Evolutionary conservation across 148 eudicot genomes (phyloP), one percentile per base, ranked within the genome.

Genomic region (Arctostaphylos glauca): DNA sequence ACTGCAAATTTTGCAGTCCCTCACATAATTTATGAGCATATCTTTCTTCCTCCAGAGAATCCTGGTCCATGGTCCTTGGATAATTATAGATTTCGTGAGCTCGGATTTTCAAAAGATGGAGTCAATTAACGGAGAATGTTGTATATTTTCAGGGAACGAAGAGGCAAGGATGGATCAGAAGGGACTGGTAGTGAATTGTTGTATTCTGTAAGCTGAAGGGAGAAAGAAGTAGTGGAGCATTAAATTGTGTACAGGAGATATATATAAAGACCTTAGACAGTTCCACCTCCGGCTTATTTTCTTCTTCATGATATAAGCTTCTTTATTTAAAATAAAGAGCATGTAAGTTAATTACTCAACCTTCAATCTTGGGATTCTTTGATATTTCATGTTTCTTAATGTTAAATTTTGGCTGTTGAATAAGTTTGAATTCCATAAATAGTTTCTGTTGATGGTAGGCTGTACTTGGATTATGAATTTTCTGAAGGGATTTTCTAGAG

Each of bases 141-240:
- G 49, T 49, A 59, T 79, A 6, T 80, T 87, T 82, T 43, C 84
- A 90, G 92, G 92, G 47, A 90, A 90, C 78, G 92, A 89, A 83
- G 92, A 90, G 71, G 88, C 80, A 43, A 82, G 91, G 81, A 68
- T 85, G 76, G 91, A 89, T 79, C 87, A 83, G 44, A 89, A 89
- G 79, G 91, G 91, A 56, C 66, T 84, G 19, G 89, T 85, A 62
- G 54, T 89, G 76, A 83, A 71, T 72, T 89, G 91, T 72, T 89
- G 89, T 82, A 89, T 89, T 67, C 83, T 89, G 5, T 89, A 78
- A 86, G 78, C 10, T 78, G 48, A 76, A 52, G 41, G 55, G 70
- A 52, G 77, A 58, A 59, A 31, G 38, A 31, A 31, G 38, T 80
- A 68, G 64, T 60, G 56, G 70, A 47, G 15, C 15, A 55, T 48